Base-by-base conservation (phyloP, 768 basidiomycete species). In the Hygrophoropsis aurantiaca region DNA sequence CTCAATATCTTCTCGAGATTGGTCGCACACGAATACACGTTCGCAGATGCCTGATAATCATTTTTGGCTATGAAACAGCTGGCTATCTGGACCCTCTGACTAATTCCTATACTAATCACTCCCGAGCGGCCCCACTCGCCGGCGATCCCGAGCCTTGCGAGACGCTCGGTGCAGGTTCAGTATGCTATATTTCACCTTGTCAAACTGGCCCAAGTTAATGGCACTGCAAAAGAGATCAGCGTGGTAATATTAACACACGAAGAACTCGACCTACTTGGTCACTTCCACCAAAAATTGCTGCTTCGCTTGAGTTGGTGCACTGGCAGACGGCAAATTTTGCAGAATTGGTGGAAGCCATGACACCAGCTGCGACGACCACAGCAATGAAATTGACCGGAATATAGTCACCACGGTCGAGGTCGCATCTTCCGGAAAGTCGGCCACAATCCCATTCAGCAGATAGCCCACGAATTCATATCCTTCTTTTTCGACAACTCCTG, bases 381-480 rank as follows among this genome's bases (percentile, higher is more conserved):
- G 59, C 30, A 71, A 67, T 21, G 84, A 75, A 42, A 93, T 64
- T 11, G 79, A 74, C 13, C 90, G 80, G 64, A 95, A 80, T 51
- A 97, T 84, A 2, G 85, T 81, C 46, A 91, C 81, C 37, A 94
- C 84, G 27, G 72, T 62, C 8, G 87, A 75, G 5, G 82, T 74
- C 3, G 84, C 78, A 49, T 97, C 95, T 60, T 92, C 92, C 3
- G 91, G 90, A 63, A 94, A 98, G 51, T 88, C 85, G 18, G 87
- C 84, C 4, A 90, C 82, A 21, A 97, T 73, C 3, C 97, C 95
- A 16, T 75, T 69, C 43, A 98, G 71, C 23, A 93, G 64, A 52
- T 80, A 80, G 11, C 78, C 77, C 13, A 90, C 62, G 13, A 98
- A 74, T 56, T 81, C 78, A 44, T 79, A 77, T 3, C 93, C 92